Base-by-base conservation (phyloP, 2,329 filamentous ascomycete species). In the Paraconiothyrium brasiliense region DNA sequence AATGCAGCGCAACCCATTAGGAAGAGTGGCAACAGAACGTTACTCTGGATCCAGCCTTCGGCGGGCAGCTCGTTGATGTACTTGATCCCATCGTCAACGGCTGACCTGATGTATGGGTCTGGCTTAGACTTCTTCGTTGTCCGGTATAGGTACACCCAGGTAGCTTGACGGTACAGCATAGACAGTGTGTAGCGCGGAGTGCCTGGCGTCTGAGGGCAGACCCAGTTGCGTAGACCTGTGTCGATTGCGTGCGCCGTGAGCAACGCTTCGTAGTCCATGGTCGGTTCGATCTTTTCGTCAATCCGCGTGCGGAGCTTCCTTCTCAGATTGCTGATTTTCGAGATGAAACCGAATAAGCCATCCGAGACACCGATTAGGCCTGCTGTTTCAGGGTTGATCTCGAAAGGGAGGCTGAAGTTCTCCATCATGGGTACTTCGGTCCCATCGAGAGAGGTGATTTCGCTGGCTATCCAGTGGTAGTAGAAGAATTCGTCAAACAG, bases 291-390 rank as follows among this genome's bases (percentile, higher is more conserved):
- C 3, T 86, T 81, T 57, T 85, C 65, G 46, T 84, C 80, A 68
- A 93, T 89, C 55, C 92, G 89, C 35, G 83, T 81, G 6, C 93
- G 87, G 63, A 97, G 91, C 2, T 84, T 84, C 76, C 94, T 90
- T 46, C 93, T 87, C 41, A 97, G 86, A 13, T 87, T 86, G 1
- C 92, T 93, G 62, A 96, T 94, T 71, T 92, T 88, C 8, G 90
- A 90, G 34, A 97, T 89, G 72, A 91, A 89, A 37, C 86, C 85
- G 73, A 97, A 93, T 1, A 97, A 82, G 1, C 92, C 92, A 71
- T 97, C 93, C 44, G 91, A 88, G 30, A 97, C 90, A 24, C 93
- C 93, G 6, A 97, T 83, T 4, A 97, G 83, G n/a, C 81, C 83
- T 9, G 84, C 85, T 2, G 84, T 85, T 65, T 85, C 82, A 1